Percentiles rank a stretch among this genome's conserved stretches.
Conservation (phyloP, 2,329 filamentous ascomycete species). For the Metarhizium humberi region DNA sequence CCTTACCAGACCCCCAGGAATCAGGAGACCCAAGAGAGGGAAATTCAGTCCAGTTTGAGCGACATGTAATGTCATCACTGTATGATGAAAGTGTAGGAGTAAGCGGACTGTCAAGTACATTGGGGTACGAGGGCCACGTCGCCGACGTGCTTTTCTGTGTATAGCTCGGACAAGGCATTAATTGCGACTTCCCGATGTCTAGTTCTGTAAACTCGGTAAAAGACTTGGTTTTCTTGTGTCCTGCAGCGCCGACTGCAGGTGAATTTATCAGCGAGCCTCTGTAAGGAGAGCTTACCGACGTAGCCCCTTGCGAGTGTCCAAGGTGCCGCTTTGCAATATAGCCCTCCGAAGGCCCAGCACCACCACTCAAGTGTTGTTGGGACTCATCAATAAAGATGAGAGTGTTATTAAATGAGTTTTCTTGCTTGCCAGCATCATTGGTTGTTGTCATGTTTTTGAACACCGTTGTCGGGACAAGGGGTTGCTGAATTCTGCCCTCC, state of each 20-base stretch:
- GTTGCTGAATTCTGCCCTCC: not conserved
- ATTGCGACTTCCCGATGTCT: not conserved
- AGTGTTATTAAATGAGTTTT: not conserved
- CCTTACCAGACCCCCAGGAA: conserved; percentile 1
- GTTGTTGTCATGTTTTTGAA: not conserved
- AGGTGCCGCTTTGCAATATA: not conserved
- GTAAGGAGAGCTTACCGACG: not conserved
- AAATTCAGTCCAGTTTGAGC: not conserved
- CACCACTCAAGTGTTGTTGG: not conserved
- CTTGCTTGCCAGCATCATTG: not conserved
- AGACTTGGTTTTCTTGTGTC: not conserved
- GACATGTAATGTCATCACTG: conserved; percentile 1
- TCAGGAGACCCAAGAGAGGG: conserved; percentile 4
- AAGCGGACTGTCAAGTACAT: conserved; percentile 1
- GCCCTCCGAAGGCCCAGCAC: not conserved
- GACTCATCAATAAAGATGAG: conserved; percentile 6
- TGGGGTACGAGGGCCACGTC: not conserved
- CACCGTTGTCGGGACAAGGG: not conserved
- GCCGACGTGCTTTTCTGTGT: not conserved
- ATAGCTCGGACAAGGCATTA: not conserved
- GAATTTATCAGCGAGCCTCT: not conserved
- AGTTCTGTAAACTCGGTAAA: not conserved
- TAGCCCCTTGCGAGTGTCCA: not conserved
- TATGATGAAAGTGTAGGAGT: conserved; percentile 5
- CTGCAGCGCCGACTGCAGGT: not conserved